A percentile compares a stretch with the other conserved stretches of the same genome.
Conservation (phyloP, 768 basidiomycete genomes). For the Pisolithus sp. region DNA sequence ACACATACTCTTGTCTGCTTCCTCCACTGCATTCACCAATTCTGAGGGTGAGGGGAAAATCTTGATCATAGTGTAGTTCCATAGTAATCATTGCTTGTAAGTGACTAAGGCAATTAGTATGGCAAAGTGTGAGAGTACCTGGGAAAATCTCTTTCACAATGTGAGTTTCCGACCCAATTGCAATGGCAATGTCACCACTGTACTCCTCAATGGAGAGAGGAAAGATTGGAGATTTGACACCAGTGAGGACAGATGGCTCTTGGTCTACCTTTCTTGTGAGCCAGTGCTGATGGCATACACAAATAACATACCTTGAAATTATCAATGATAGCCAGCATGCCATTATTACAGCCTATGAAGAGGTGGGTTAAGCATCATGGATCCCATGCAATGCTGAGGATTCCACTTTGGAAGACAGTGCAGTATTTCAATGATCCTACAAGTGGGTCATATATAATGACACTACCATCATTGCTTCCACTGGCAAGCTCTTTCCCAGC, state of each 20-base stretch:
- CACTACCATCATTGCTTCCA: neutral
- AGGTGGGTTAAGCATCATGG: neutral
- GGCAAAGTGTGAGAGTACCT: neutral
- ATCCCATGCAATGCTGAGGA: constrained; percentile 4
- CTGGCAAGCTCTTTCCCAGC: neutral
- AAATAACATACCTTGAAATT: neutral
- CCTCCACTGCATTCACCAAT: neutral
- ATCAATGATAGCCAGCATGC: neutral
- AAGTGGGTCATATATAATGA: constrained; percentile 3
- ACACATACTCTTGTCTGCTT: neutral
- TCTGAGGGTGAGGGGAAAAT: neutral
- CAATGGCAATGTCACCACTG: neutral
- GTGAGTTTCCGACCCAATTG: constrained; percentile 3
- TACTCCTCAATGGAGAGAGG: neutral
- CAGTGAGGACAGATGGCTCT: constrained; percentile 3
- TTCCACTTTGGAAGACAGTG: neutral
- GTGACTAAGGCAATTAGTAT: neutral
- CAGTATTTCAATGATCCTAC: neutral
- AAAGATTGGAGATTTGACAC: constrained; percentile 1
- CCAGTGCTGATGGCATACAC: neutral
- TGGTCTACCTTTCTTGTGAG: neutral
- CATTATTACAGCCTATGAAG: constrained; percentile 3
- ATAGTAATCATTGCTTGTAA: neutral
- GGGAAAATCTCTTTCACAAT: constrained; percentile 1
- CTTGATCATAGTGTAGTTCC: constrained; percentile 1